A percentile compares a stretch with the other conserved stretches of the same genome.
These are phyloP conservation scores for Amauroascus niger DNA, from an alignment of 2,329 filamentous ascomycete genomes.

Conservation along the genomic window DNA sequence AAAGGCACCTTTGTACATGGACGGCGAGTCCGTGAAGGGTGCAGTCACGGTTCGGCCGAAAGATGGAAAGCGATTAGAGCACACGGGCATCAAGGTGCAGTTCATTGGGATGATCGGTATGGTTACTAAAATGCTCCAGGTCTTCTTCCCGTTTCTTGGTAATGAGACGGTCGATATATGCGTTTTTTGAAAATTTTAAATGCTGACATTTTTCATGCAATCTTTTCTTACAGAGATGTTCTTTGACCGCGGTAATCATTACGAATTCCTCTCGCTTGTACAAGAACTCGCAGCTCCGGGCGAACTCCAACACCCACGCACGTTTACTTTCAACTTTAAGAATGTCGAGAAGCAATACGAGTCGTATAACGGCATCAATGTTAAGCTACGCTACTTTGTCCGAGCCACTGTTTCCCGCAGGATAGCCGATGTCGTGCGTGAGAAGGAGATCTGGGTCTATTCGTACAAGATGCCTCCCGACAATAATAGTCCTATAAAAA, in stretches of 20 bases:
- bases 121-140: conserved; percentile 19
- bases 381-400: conserved; percentile 96
- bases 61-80: conserved; percentile 94
- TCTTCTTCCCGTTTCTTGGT: conserved; percentile 3
- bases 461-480: conserved; percentile 95
- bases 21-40: conserved; percentile 96
- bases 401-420: conserved; percentile 90
- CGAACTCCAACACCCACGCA: conserved; percentile 96
- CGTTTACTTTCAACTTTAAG: conserved; percentile 99
- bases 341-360: conserved; percentile 99
- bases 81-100: conserved; percentile 98
- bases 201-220: conserved; percentile 1
- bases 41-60: conserved; percentile 91
- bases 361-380: conserved; percentile 99
- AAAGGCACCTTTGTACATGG: conserved; percentile 93
- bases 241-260: conserved; percentile 97
- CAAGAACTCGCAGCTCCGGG: conserved; percentile 94
- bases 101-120: conserved; percentile 97
- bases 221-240: conserved; percentile 72
- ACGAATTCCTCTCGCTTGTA: conserved; percentile 94
- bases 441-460: conserved; percentile 99
- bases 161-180: no score
- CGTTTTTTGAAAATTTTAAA: no score
- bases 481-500: conserved; percentile 98
- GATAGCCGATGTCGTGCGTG: conserved; percentile 95